Conservation (phyloP, 2,329 filamentous ascomycete species). For the Pyricularia sp. region DNA sequence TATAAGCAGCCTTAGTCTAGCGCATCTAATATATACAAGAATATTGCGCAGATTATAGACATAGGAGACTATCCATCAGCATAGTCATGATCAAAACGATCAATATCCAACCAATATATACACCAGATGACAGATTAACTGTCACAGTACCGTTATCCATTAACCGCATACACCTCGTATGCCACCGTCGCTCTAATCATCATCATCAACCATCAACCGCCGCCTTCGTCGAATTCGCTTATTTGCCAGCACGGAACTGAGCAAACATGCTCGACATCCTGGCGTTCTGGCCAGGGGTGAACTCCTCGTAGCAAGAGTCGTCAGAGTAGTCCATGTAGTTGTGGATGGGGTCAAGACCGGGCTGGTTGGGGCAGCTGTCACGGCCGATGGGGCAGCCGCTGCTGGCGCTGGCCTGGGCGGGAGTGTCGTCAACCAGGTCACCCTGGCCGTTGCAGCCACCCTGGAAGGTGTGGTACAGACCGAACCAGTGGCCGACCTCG, state of each 20-base stretch:
- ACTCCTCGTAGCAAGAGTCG: constrained; percentile 5
- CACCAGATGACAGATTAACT: not conserved
- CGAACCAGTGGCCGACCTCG: constrained; percentile 35
- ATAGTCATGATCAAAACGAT: not conserved
- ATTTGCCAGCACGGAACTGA: not conserved
- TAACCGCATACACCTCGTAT: not conserved
- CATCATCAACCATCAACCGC: not conserved
- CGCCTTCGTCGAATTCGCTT: not conserved
- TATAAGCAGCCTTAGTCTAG: not conserved
- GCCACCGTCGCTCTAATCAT: not conserved
- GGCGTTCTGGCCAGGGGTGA: not conserved
- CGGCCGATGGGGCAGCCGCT: constrained; percentile 26
- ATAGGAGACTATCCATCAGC: not conserved
- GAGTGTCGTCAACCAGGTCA: constrained; percentile 30
- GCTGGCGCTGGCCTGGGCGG: constrained; percentile 22
- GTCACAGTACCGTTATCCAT: not conserved
- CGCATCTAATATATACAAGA: not conserved
- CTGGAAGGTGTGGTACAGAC: constrained; percentile 34
- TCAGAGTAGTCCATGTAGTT: constrained; percentile 27
- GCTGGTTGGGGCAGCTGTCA: constrained; percentile 20
- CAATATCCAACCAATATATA: not conserved
- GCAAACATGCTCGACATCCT: not conserved
- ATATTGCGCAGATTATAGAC: not conserved
- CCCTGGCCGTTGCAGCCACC: constrained; percentile 26
- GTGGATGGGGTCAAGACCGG: constrained; percentile 23